Conservation (phyloP, 345 rosid species). For the Arabidopsis thaliana region TAIR10.1 NC_003075.7:15108001-15108500, state of each 20-base stretch:
- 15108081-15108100: slow-evolving; percentile 82
- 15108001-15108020: slow-evolving; percentile 91
- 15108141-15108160: background rate
- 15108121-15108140: slow-evolving; percentile 64
- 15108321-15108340: slow-evolving; percentile 65
- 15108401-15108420: background rate
- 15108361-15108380: slow-evolving; percentile 41
- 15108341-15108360: slow-evolving; percentile 43
- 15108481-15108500: background rate
- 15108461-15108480: slow-evolving; percentile 25
- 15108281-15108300: slow-evolving; percentile 92
- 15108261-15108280: slow-evolving; percentile 82
- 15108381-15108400: slow-evolving; percentile 31
- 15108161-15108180: background rate
- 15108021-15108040: slow-evolving; percentile 87
- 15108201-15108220: background rate
- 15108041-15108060: slow-evolving; percentile 82
- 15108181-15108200: slow-evolving; percentile 1
- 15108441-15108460: slow-evolving; percentile 3
- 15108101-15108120: slow-evolving; percentile 94
- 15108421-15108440: slow-evolving; percentile 5
- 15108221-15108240: slow-evolving; percentile 13
- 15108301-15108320: slow-evolving; percentile 82
- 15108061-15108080: slow-evolving; percentile 81
- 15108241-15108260: slow-evolving; percentile 55